A percentile compares a stretch with the other conserved stretches of the same genome.
Conservation (phyloP, 1,284 basidiomycete species). For the Cystobasidium sp. region DNA sequence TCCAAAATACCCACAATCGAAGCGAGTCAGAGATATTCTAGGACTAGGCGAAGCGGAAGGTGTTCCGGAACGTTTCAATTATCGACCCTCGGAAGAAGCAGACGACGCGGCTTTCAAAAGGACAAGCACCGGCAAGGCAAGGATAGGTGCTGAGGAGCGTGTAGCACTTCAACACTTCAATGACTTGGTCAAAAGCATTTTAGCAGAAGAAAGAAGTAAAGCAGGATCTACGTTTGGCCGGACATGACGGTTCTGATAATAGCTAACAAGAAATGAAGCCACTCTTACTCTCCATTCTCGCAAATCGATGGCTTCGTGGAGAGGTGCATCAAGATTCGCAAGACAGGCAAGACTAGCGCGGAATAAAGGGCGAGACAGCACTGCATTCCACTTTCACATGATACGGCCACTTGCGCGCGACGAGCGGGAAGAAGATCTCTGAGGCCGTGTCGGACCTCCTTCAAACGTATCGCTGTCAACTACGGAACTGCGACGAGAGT, state of each 20-base stretch:
- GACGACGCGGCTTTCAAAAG: neutral
- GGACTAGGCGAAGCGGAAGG: constrained; percentile 41
- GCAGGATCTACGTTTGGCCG: neutral
- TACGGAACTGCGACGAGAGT: no score
- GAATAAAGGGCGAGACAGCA: neutral
- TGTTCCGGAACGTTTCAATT: constrained; percentile 25
- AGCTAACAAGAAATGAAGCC: no score
- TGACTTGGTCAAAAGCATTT: constrained; percentile 33
- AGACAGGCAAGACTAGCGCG: no score
- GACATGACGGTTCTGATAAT: neutral
- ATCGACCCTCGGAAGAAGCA: constrained; percentile 37
- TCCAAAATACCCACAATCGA: constrained; percentile 34
- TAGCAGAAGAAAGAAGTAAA: constrained; percentile 33
- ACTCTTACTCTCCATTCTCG: no score
- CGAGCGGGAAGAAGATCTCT: constrained; percentile 9
- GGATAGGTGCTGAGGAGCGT: constrained; percentile 22
- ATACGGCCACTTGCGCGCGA: constrained; percentile 9
- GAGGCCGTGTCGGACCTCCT: neutral
- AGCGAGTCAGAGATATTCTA: constrained; percentile 32
- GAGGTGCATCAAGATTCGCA: no score
- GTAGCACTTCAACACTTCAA: constrained; percentile 25
- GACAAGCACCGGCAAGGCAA: neutral
- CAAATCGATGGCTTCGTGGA: no score
- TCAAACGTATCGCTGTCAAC: neutral
- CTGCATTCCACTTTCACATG: neutral